Conservation (phyloP, 208 protist species). For the Crithidia expoeki region DNA sequence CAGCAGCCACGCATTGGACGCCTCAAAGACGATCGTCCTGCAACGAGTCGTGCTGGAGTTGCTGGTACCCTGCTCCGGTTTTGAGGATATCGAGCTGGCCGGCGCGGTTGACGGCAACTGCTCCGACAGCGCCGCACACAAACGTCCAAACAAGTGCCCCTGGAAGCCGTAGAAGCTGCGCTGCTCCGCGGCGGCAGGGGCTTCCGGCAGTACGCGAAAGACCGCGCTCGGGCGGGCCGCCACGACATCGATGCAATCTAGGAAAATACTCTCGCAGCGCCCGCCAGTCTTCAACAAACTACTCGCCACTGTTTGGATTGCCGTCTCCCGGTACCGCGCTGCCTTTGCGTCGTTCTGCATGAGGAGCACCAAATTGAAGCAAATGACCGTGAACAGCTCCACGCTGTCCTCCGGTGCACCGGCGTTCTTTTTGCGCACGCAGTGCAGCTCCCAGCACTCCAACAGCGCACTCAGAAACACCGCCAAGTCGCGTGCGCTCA, state of each 20-base stretch:
- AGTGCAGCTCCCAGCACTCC: slow-evolving; percentile 87
- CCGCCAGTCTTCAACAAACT: slow-evolving; percentile 56
- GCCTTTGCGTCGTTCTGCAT: slow-evolving; percentile 42
- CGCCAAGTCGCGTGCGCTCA: slow-evolving; percentile 58
- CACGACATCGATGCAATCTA: slow-evolving; percentile 49
- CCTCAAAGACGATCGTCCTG: slow-evolving; percentile 16
- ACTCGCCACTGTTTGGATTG: slow-evolving; percentile 30
- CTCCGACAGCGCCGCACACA: slow-evolving; percentile 27
- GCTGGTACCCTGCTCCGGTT: not conserved
- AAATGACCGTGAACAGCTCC: slow-evolving; percentile 73
- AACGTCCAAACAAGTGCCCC: slow-evolving; percentile 42
- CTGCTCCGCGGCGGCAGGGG: slow-evolving; percentile 11
- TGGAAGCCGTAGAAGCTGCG: slow-evolving; percentile 46
- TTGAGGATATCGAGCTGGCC: not conserved
- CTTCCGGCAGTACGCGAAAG: slow-evolving; percentile 41
- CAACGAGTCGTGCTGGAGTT: not conserved
- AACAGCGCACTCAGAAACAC: slow-evolving; percentile 67
- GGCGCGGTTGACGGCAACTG: not conserved
- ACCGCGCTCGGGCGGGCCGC: slow-evolving; percentile 31
- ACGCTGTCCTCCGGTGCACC: slow-evolving; percentile 46
- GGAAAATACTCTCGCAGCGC: slow-evolving; percentile 54
- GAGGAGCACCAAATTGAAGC: slow-evolving; percentile 46
- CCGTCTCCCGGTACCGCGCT: slow-evolving; percentile 36
- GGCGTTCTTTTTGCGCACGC: slow-evolving; percentile 60
- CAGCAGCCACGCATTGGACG: slow-evolving; percentile 24